A percentile compares a stretch with the other conserved stretches of the same genome.
Evolutionary conservation across 1,284 basidiomycete genomes (phyloP).

Genomic region (Heterobasidion annosum): DNA sequence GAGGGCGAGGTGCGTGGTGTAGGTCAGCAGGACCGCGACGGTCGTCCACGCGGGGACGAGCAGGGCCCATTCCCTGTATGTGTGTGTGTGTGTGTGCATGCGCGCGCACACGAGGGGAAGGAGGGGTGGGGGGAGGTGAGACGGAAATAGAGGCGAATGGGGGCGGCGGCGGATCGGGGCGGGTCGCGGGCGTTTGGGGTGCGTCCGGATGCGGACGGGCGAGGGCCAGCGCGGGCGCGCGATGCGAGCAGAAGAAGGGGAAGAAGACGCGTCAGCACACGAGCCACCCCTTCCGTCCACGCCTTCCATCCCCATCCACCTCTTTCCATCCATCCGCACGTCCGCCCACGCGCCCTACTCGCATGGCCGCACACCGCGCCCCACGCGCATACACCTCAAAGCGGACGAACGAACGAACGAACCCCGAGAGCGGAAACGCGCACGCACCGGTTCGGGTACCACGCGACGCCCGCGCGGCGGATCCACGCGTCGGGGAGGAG

Average conservation of each 20-base stretch:
- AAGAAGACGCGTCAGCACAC: not conserved
- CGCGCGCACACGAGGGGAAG: no score
- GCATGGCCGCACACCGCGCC: no score
- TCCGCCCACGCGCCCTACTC: no score
- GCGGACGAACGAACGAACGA: not conserved
- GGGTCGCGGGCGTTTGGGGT: not conserved
- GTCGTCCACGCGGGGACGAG: constrained; percentile 78
- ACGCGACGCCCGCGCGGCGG: constrained; percentile 56
- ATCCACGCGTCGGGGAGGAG: constrained; percentile 46
- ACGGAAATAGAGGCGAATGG: constrained; percentile 13
- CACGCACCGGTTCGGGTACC: constrained; percentile 79
- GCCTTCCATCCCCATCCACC: no score
- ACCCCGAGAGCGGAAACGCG: not conserved
- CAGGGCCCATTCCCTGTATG: constrained; percentile 75
- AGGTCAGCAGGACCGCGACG: constrained; percentile 66
- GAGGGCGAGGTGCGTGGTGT: constrained; percentile 70
- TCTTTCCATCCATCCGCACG: no score
- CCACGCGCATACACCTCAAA: not conserved
- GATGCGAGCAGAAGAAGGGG: not conserved
- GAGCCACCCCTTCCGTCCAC: no score
- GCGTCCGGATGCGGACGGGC: not conserved
- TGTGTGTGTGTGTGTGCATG: not conserved
- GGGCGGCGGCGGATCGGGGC: not conserved
- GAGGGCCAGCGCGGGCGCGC: not conserved
- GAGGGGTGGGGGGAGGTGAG: not conserved